These are phyloP conservation scores for Aspergillus sp. DNA, from an alignment of 2,329 filamentous ascomycete species.

Conservation along the genomic window DNA sequence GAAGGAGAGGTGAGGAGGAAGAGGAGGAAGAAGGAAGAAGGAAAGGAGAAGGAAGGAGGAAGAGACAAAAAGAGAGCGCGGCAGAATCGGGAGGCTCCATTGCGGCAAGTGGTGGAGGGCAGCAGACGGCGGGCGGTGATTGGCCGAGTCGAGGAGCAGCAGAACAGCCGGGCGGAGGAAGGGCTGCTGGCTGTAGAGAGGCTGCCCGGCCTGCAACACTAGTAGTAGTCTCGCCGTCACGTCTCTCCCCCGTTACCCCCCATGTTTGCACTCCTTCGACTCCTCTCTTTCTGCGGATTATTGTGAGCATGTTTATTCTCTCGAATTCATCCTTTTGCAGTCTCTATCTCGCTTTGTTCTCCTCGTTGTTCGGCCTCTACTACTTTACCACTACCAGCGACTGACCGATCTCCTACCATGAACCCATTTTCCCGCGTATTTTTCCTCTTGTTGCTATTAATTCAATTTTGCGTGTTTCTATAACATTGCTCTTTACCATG, in stretches of 20 bases:
- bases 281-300: constrained; percentile 38
- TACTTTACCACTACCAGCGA: not conserved
- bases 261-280: constrained; percentile 59
- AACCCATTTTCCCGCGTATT: no score
- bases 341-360: constrained; percentile 2
- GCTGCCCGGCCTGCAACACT: not conserved
- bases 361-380: not conserved
- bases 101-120: constrained; percentile 24
- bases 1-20: constrained; percentile 7
- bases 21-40: constrained; percentile 9
- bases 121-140: constrained; percentile 20
- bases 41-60: constrained; percentile 8
- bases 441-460: not conserved
- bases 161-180: constrained; percentile 17
- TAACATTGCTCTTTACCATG: not conserved
- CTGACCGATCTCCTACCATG: not conserved
- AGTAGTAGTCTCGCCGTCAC: not conserved
- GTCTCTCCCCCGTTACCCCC: constrained; percentile 27
- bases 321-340: constrained; percentile 7
- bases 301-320: constrained; percentile 18
- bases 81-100: constrained; percentile 15
- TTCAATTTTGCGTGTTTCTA: not conserved
- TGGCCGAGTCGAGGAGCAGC: constrained; percentile 30
- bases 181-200: constrained; percentile 1
- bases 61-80: constrained; percentile 14